Evolutionary conservation across 2,329 filamentous ascomycete genomes (phyloP), one percentile per base, ranked within the genome.

Genomic region (Colletotrichum abscissum): DNA sequence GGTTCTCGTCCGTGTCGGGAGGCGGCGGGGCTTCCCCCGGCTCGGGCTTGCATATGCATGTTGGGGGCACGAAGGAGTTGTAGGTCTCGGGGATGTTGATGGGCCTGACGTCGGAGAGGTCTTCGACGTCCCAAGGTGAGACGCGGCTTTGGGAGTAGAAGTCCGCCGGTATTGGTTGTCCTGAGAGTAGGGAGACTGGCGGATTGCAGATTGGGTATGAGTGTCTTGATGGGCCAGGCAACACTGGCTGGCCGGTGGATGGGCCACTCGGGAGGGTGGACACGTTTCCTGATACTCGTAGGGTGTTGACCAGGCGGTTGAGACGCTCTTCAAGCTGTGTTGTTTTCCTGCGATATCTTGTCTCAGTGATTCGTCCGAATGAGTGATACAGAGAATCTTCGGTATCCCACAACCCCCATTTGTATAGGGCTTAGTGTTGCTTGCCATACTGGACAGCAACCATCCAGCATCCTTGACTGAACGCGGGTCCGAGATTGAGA

Each of bases 321-420:
- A 88, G 78, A 7, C 84, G 82, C 68, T 88, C 84, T 72, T 88
- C 87, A 16, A 88, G 84, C 69, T 88, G 86, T 1, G 85, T 84
- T 3, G 87, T 88, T 76, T 82, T 84, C 16, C 87, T 88, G 69
- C 26, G 7, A 16, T 12, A 22, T 5, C 9, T 19, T 8, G 22
- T 22, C 7, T 55, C 9, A 55, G 49, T 52, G 19, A 22, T 55
- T 24, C 14, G 19, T 8, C 42, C 19, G 12, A 16, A 19, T 3
- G n/a, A 24, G 5, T 19, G 26, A 7, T 19, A n/a, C 8, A 11
- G 19, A 49, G 19, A 19, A 22, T 22, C 42, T 22, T n/a, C 42
- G 42, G 19, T n/a, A 49, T 49, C 42, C 42, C 42, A 49, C 19
- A 49, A 11, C 8, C 42, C 19, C 19, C 42, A 49, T 49, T 49